phyloP scores from a whole-genome alignment of 1,284 basidiomycete genomes.

The Ceratobasidium sp. region DNA sequence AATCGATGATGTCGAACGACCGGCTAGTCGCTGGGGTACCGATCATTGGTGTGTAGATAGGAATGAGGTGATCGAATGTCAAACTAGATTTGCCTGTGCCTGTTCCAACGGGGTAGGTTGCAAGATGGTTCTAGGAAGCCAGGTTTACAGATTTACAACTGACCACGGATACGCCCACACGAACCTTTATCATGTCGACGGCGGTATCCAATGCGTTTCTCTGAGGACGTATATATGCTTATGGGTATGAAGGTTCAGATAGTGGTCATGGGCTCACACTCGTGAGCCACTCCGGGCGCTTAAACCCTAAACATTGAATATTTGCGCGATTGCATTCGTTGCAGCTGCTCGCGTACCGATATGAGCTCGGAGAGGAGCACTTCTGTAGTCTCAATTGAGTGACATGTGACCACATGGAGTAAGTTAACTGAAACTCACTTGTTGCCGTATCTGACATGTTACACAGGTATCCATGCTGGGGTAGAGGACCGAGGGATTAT shows the following conservation, averaged over 20 bases:
- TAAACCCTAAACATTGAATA: neutral
- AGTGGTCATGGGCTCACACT: neutral
- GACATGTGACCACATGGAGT: no score
- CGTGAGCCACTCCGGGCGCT: neutral
- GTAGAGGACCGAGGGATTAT: neutral
- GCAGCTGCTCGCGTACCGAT: neutral
- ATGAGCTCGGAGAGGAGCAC: neutral
- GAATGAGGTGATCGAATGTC: neutral
- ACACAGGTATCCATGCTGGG: neutral
- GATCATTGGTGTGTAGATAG: no score
- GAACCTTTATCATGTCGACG: neutral
- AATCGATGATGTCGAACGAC: neutral
- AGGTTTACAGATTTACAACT: neutral
- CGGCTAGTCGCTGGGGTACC: neutral
- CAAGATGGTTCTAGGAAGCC: conserved; percentile 2
- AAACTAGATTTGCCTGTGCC: neutral
- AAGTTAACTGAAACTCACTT: neutral
- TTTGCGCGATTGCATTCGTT: neutral
- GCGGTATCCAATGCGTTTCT: neutral
- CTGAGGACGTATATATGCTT: neutral
- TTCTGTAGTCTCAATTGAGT: neutral
- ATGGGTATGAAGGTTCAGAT: neutral
- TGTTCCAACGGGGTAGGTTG: neutral
- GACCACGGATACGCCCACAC: neutral
- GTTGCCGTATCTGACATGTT: neutral